A percentile compares a stretch with the other conserved stretches of the same genome.
phyloP scores from a whole-genome alignment of 2,329 filamentous ascomycete genomes.

The Elsinoe ampelina region DNA sequence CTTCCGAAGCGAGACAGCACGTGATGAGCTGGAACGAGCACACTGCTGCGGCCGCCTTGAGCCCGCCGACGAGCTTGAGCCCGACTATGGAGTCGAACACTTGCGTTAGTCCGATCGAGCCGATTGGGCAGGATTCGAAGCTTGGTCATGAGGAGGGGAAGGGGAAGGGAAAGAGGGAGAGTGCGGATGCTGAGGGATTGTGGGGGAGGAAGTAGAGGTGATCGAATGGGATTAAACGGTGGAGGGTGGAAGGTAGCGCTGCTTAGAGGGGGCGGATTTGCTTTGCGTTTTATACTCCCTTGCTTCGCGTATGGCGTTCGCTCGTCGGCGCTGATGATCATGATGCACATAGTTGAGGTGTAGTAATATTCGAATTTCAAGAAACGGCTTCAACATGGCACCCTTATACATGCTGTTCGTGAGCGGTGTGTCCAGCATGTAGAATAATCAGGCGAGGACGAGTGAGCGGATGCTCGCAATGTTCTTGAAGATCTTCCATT shows the following conservation, averaged over 20 bases:
- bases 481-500: background rate
- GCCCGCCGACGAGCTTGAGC: background rate
- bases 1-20: background rate
- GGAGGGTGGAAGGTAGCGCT: background rate
- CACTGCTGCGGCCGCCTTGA: background rate
- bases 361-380: background rate
- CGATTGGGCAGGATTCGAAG: background rate
- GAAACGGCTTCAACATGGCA: no score
- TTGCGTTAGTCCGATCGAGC: constrained; percentile 1
- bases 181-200: background rate
- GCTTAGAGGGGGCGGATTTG: background rate
- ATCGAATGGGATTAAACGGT: background rate
- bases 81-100: background rate
- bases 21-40: constrained; percentile 12
- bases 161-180: background rate
- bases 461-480: no score
- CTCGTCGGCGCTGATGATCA: background rate
- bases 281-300: background rate
- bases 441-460: no score
- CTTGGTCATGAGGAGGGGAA: background rate
- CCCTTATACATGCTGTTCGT: no score
- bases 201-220: background rate
- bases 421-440: no score
- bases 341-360: background rate
- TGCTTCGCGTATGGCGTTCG: background rate